Base-by-base conservation (phyloP, 176 grass and related monocot species). In the Lolium rigidum region DNA sequence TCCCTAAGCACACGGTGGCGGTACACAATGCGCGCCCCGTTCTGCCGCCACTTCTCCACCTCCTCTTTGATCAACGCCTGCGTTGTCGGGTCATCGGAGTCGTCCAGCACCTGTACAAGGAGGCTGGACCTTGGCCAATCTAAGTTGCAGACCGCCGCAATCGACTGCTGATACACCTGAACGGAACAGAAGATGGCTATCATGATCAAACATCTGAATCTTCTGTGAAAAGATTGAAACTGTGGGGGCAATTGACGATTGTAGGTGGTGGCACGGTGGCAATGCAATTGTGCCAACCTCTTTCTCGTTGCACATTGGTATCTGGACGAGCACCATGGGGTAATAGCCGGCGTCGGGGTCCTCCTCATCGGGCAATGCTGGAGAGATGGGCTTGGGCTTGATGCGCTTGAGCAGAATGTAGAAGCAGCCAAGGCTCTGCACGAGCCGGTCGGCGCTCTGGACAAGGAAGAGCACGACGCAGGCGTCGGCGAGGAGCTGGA, bases 281-380 rank as follows among this genome's bases (percentile, higher is more conserved):
- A 38, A 21, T 7, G 87, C 63, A 59, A 31, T 7, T 82, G 15
- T 62, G 56, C 54, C 50, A 20, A 98, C 95, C 93, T 98, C 96
- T 79, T 83, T 91, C 92, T 98, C 93, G 65, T 98, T 98, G 90
- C 96, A 98, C 96, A 98, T 95, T 58, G 96, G 96, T 58, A 98
- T 95, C 71, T 98, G 96, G 61, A 98, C 90, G 4, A 98, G 86
- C 69, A 98, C 93, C 96, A 94, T 94, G 63, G 96, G 96, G 57
- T 87, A 95, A 83, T 87, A 86, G 13, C 56, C 80, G 39, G 46
- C 86, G 46, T 74, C 86, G 13, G 84, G 87, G 88, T 98, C 93
- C 76, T 88, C 85, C 0, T 80, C 37, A 38, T 90, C 89, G 26
- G 75, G 5, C 80, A 76, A 50, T 12, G 75, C 68, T 18, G 74